Evolutionary conservation across 179 eudicot species (phyloP), one percentile per base, ranked within the genome.

Genomic region (Spergularia azorica): DNA sequence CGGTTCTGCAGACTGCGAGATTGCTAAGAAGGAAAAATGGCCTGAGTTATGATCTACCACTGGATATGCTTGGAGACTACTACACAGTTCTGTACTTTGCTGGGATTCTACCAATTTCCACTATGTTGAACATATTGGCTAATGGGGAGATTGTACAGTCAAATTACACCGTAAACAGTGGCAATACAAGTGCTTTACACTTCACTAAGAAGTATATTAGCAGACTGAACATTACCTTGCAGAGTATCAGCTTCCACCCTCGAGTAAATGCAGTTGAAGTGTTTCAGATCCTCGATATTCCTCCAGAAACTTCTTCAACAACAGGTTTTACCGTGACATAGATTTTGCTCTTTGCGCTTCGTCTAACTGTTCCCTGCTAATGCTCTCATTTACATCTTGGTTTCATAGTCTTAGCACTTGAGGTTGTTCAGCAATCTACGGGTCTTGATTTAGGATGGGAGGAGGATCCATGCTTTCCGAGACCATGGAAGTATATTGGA

Each of bases 391-490:
- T 17, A 64, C 15, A 70, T 58, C 12, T 20, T 17, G 36, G 41
- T 65, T 68, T 73, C 82, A 60, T 87, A 92, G 97, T 90, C 79
- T 90, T 93, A 57, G 97, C 97, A 16, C 90, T 92, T 69, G 89
- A 85, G 77, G 90, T 92, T 46, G 86, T 92, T 80, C 97, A 89
- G 77, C 87, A 87, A 73, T 83, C 85, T 43, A 85, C 89, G 52
- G 93, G 91, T 55, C 77, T 89, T 52, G 89, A 92, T 84, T 80
- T 92, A 77, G 97, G 88, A 76, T 92, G 97, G 97, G 83, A 90
- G 86, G 93, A 92, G 78, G 97, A 92, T 88, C 97, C 97, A 20
- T 92, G 97, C 72, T 89, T 78, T 50, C 95, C 97, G 20, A 80
- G 72, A 63, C 87, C 93, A 20, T 92, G 97, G 97, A 84, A 77